Conservation (phyloP, 768 basidiomycete genomes). For the Tulasnella sp. region DNA sequence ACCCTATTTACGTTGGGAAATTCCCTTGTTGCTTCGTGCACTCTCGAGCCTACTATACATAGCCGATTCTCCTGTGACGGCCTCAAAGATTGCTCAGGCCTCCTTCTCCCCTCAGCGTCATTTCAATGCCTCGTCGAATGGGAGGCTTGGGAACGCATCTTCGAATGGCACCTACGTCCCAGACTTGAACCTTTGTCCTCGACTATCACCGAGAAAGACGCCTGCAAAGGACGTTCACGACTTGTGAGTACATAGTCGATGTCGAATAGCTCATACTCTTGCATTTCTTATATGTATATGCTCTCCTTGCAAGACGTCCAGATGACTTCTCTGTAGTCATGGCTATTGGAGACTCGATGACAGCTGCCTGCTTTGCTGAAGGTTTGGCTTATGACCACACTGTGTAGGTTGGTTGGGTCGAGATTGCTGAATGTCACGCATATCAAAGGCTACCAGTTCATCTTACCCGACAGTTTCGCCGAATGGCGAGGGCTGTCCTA, state of each 20-base stretch:
- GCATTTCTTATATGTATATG: neutral
- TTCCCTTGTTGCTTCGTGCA: too few species aligned
- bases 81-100: too few species aligned
- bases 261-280: neutral
- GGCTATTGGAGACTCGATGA: conserved; percentile 29
- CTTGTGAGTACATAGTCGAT: neutral
- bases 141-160: neutral
- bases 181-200: conserved; percentile 12
- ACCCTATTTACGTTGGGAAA: too few species aligned
- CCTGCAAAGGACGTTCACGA: conserved; percentile 9
- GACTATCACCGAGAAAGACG: neutral
- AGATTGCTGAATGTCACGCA: too few species aligned
- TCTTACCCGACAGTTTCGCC: conserved; percentile 15
- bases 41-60: too few species aligned
- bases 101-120: too few species aligned
- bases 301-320: conserved; percentile 20
- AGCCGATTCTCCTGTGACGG: too few species aligned
- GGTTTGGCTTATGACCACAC: neutral
- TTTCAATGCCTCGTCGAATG: too few species aligned
- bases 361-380: conserved; percentile 25
- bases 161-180: conserved; percentile 2
- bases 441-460: conserved; percentile 16
- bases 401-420: neutral
- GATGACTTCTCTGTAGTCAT: conserved; percentile 27
- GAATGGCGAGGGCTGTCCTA: conserved; percentile 22